Conservation (phyloP, 2,329 filamentous ascomycete species). For the Claviceps quebecensis region DNA sequence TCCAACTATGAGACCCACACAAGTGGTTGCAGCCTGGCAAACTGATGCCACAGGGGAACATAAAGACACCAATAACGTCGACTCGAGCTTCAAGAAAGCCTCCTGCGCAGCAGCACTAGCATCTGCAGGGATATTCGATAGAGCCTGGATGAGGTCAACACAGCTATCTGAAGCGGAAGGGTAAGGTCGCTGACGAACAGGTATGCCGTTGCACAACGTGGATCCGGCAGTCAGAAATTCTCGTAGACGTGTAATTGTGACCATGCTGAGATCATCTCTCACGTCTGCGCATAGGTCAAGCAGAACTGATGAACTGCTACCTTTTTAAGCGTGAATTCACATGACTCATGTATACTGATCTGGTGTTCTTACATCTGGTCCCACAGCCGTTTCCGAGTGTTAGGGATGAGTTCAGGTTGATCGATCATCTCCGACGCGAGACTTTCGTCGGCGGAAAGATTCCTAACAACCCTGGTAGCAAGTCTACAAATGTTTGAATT, state of each 20-base stretch:
- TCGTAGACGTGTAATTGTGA: constrained; percentile 33
- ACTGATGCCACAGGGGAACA: constrained; percentile 52
- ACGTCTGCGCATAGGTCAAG: constrained; percentile 36
- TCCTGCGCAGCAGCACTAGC: constrained; percentile 35
- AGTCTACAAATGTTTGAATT: constrained; percentile 34
- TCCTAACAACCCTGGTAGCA: constrained; percentile 32
- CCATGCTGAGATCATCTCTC: constrained; percentile 26
- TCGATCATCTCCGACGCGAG: constrained; percentile 15
- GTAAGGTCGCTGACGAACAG: constrained; percentile 21
- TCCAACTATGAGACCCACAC: constrained; percentile 47
- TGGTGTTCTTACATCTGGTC: constrained; percentile 31
- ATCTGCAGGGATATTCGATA: constrained; percentile 39
- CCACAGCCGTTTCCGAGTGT: constrained; percentile 33
- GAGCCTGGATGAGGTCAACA: constrained; percentile 27
- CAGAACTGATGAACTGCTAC: constrained; percentile 22
- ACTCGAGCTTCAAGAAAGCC: constrained; percentile 44
- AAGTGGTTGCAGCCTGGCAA: constrained; percentile 49
- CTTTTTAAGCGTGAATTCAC: neutral
- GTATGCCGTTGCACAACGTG: constrained; percentile 34
- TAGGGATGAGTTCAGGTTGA: constrained; percentile 12
- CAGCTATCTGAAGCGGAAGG: neutral
- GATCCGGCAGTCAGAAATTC: constrained; percentile 43
- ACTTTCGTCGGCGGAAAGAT: constrained; percentile 26
- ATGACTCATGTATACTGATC: neutral
- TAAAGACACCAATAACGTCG: constrained; percentile 46